Conservation (phyloP, 768 basidiomycete genomes). For the Dioszegia crocea region DNA sequence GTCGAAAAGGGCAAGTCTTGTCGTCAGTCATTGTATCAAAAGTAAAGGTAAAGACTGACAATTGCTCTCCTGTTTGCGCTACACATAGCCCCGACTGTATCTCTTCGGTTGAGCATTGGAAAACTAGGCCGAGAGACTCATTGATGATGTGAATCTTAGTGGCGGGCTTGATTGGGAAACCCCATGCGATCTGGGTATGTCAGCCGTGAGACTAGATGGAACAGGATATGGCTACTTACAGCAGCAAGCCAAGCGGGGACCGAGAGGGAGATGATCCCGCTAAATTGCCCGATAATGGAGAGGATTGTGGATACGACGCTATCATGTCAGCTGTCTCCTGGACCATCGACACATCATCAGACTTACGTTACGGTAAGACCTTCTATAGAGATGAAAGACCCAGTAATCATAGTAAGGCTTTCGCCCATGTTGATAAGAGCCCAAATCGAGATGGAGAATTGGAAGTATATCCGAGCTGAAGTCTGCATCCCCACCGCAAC, state of each 20-base stretch:
- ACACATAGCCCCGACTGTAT: slow-evolving; percentile 48
- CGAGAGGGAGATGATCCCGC: slow-evolving; percentile 46
- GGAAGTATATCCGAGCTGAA: slow-evolving; percentile 48
- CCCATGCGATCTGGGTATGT: neutral
- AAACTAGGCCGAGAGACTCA: slow-evolving; percentile 43
- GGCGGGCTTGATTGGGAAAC: slow-evolving; percentile 27
- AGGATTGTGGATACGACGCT: slow-evolving; percentile 42
- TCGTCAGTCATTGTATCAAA: neutral
- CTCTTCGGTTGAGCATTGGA: slow-evolving; percentile 44
- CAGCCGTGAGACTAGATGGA: neutral
- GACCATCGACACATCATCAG: neutral
- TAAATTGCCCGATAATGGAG: slow-evolving; percentile 40
- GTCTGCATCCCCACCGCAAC: slow-evolving; percentile 49
- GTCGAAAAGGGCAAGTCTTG: slow-evolving; percentile 43
- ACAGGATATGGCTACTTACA: slow-evolving; percentile 24
- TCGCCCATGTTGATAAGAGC: slow-evolving; percentile 49
- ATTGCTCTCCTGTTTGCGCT: slow-evolving; percentile 48
- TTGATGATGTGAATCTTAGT: slow-evolving; percentile 51
- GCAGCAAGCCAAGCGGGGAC: slow-evolving; percentile 46
- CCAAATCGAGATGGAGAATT: slow-evolving; percentile 48
- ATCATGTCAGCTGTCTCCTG: neutral
- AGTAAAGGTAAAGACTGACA: slow-evolving; percentile 18
- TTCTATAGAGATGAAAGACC: slow-evolving; percentile 43
- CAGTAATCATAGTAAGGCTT: slow-evolving; percentile 48
- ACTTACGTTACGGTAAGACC: slow-evolving; percentile 50